Conservation (phyloP, 495 filamentous ascomycete genomes). For the Penicillium roqueforti region DNA sequence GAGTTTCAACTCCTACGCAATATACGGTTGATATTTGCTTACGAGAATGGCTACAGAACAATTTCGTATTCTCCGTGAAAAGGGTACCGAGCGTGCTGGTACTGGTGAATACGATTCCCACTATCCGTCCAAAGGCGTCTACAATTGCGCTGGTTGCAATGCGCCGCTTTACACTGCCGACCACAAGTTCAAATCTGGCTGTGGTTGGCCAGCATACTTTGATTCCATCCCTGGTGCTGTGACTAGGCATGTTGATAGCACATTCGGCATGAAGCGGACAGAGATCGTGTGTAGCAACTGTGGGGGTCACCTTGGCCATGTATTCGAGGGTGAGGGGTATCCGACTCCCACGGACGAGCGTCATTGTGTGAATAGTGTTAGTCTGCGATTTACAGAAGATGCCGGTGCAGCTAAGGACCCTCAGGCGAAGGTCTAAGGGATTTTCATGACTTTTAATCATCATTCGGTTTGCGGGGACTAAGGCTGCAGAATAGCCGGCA, state of each 20-base stretch:
- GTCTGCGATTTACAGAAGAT: conserved; percentile 74
- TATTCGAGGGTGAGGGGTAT: conserved; percentile 95
- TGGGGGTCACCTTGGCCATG: conserved; percentile 92
- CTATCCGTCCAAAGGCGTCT: conserved; percentile 65
- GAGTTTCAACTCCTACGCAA: neutral
- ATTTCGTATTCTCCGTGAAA: conserved; percentile 85
- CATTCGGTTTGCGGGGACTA: conserved; percentile 11
- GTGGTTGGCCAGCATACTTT: conserved; percentile 97
- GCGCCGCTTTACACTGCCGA: conserved; percentile 83
- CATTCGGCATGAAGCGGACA: conserved; percentile 77
- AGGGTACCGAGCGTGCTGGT: conserved; percentile 80
- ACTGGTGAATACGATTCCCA: conserved; percentile 87
- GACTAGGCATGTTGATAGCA: conserved; percentile 66
- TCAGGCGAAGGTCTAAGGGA: conserved; percentile 27
- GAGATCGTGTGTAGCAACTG: conserved; percentile 95
- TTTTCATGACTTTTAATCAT: neutral
- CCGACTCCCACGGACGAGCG: conserved; percentile 88
- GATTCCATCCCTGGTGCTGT: conserved; percentile 90
- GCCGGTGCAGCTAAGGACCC: conserved; percentile 29
- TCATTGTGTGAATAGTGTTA: conserved; percentile 95
- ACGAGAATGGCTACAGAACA: conserved; percentile 58
- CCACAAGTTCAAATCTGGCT: conserved; percentile 94
- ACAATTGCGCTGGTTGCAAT: conserved; percentile 80
- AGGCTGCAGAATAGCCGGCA: conserved; percentile 6
- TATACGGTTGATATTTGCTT: neutral